Base-by-base conservation (phyloP, 2,329 filamentous ascomycete species). In the Exutisphaerella laricina region DNA sequence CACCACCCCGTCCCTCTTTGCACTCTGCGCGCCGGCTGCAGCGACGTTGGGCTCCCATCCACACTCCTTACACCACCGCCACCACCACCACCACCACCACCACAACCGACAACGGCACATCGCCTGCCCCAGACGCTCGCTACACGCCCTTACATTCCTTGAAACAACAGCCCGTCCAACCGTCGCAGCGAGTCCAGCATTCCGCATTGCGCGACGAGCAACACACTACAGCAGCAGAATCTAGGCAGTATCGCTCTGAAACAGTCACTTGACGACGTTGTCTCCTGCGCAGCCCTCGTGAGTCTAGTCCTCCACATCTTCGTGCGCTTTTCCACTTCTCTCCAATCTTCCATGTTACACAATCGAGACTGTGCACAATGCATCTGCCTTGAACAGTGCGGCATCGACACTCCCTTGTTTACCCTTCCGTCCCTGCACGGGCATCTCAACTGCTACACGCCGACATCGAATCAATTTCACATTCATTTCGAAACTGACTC, bases 401-500 rank as follows among this genome's bases (percentile, higher is more conserved):
- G n/a, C n/a, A n/a, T n/a, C n/a, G n/a, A n/a, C n/a, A n/a, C n/a
- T n/a, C n/a, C n/a, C n/a, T n/a, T n/a, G n/a, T n/a, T n/a, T n/a
- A n/a, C n/a, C n/a, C n/a, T n/a, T n/a, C n/a, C n/a, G n/a, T n/a
- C n/a, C n/a, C n/a, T n/a, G n/a, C n/a, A 33, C 9, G 9, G 6
- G 28, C 28, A 14, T 13, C n/a, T 31, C 28, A 31, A 31, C 17
- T 31, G 9, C 7, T 13, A 12, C n/a, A 18, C 10, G 8, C 30
- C 17, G 14, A 7, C 14, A 33, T 33, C n/a, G n/a, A n/a, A n/a
- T n/a, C n/a, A n/a, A n/a, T n/a, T n/a, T n/a, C n/a, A n/a, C n/a
- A n/a, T n/a, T n/a, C n/a, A n/a, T n/a, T n/a, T n/a, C n/a, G 23
- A 22, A n/a, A 48, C 50, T 57, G 43, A 57, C 48, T 50, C 49